Conservation (phyloP, 345 rosid species). For the Psidium friedrichsthalianum region DNA sequence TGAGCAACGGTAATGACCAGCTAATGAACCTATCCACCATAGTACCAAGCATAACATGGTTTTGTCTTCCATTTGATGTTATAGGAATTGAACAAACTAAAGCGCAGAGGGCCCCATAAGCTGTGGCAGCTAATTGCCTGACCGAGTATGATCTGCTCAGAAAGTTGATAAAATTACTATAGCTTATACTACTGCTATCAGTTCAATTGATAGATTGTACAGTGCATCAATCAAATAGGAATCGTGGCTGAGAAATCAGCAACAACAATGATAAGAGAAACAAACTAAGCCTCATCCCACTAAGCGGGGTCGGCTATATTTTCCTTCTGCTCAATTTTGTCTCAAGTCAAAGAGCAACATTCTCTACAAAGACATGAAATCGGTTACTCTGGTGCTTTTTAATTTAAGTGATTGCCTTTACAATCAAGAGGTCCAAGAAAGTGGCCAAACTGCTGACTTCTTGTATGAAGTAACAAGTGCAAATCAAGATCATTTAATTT, state of each 20-base stretch:
- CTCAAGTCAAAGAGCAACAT: not conserved
- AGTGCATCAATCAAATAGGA: not conserved
- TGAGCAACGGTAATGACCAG: conserved; percentile 83
- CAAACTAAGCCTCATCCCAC: not conserved
- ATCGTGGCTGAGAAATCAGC: not conserved
- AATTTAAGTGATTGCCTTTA: not conserved
- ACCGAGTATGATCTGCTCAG: conserved; percentile 32
- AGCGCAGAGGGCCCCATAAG: conserved; percentile 74
- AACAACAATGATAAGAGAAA: not conserved
- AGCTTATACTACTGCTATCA: not conserved
- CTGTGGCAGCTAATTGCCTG: conserved; percentile 59
- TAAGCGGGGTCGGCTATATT: not conserved
- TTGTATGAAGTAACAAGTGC: not conserved
- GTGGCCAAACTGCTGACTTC: not conserved
- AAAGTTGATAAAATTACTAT: not conserved
- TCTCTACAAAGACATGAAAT: not conserved
- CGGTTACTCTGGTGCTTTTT: not conserved
- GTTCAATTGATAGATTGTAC: not conserved
- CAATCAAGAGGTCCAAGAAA: not conserved
- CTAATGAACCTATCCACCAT: conserved; percentile 68
- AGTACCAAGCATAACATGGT: conserved; percentile 64
- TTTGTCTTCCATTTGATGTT: conserved; percentile 65
- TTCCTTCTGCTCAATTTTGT: not conserved
- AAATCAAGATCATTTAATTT: not conserved
- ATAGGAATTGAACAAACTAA: conserved; percentile 58